Conservation (phyloP, 2,329 filamentous ascomycete species). For the Rutstroemia sp. region DNA sequence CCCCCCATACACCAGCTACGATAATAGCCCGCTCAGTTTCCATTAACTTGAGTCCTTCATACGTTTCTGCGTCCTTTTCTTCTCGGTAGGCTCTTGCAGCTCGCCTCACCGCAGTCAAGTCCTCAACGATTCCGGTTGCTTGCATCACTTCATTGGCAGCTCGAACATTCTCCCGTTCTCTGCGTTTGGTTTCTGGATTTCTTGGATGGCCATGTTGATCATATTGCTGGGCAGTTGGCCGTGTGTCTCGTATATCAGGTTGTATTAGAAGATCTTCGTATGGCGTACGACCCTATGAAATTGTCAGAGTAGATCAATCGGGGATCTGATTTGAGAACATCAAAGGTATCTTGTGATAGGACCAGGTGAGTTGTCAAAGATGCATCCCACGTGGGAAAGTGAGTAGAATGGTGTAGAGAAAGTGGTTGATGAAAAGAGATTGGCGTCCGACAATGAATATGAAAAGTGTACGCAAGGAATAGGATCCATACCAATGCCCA, state of each 20-base stretch:
- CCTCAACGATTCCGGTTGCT: conserved; percentile 30
- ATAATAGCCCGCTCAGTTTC: conserved; percentile 23
- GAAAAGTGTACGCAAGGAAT: neutral
- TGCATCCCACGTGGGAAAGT: too few relatives aligned
- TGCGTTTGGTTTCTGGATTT: conserved; percentile 28
- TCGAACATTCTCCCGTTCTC: conserved; percentile 28
- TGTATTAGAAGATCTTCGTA: conserved; percentile 29
- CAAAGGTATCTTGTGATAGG: too few relatives aligned
- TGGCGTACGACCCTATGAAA: conserved; percentile 27
- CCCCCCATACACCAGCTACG: conserved; percentile 29
- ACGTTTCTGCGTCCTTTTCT: conserved; percentile 23
- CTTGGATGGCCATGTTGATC: conserved; percentile 28
- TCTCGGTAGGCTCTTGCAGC: conserved; percentile 16
- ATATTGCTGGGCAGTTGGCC: conserved; percentile 21
- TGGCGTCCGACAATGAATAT: neutral
- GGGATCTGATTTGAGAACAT: neutral
- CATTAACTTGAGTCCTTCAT: conserved; percentile 24
- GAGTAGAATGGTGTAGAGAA: too few relatives aligned
- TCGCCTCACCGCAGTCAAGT: conserved; percentile 20
- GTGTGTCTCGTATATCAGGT: conserved; percentile 8
- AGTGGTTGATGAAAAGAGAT: neutral
- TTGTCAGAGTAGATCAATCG: neutral
- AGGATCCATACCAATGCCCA: conserved; percentile 20
- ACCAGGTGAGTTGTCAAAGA: too few relatives aligned
- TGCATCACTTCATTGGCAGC: conserved; percentile 32